Evolutionary conservation across 345 rosid genomes (phyloP).

Genomic region (Gossypioides kirkii): DNA sequence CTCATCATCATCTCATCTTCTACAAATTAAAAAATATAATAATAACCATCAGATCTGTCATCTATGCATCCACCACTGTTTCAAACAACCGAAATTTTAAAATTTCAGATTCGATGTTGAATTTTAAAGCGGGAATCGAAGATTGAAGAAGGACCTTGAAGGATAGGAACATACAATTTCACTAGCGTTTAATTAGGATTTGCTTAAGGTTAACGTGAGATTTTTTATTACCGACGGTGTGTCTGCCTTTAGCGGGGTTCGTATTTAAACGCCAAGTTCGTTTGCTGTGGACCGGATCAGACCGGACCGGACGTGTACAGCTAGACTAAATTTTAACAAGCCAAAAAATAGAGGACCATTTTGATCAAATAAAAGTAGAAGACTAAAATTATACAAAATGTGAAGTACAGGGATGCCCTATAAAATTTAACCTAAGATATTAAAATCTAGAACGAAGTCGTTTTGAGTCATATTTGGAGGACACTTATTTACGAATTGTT

Average conservation of each 20-base stretch:
- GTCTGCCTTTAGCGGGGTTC: neutral
- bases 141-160: neutral
- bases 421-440: neutral
- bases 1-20: conserved; percentile 21
- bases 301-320: neutral
- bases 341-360: no score
- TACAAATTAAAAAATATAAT: neutral
- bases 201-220: neutral
- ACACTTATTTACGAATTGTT: neutral
- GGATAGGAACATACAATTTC: neutral
- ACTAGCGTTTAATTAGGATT: neutral
- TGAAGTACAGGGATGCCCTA: no score
- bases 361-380: no score
- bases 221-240: neutral
- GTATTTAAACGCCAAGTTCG: neutral
- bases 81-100: neutral
- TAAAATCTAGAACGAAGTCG: neutral
- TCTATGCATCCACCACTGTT: neutral
- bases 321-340: no score
- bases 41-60: neutral
- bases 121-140: neutral
- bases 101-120: neutral
- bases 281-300: neutral
- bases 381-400: no score
- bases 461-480: neutral